These are phyloP conservation scores for Ogataea neopini DNA, from an alignment of 805 yeast species.

Conservation along the genomic window DNA sequence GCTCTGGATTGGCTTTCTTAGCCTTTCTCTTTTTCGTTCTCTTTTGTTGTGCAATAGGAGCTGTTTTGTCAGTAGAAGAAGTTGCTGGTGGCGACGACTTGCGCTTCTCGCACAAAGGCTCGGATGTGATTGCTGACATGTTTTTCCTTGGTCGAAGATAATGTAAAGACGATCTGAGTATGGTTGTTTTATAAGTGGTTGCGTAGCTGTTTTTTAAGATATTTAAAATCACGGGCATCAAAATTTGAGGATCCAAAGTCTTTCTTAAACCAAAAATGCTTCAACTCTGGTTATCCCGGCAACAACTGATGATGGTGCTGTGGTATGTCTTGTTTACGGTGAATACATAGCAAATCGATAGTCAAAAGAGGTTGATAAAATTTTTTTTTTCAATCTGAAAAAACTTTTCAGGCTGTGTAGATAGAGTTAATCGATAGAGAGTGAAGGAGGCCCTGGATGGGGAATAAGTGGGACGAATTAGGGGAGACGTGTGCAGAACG, in stretches of 20 bases:
- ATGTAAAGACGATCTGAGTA: background rate
- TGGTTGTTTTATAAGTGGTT: background rate
- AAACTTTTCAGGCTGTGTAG: background rate
- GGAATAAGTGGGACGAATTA: no score
- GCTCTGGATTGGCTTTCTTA: constrained; percentile 66
- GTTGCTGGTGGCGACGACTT: constrained; percentile 6
- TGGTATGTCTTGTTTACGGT: background rate
- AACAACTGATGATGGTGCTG: background rate
- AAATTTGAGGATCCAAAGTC: background rate
- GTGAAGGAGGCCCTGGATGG: no score
- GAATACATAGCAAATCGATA: background rate
- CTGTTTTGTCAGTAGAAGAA: background rate
- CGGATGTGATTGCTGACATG: constrained; percentile 4
- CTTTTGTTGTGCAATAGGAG: background rate
- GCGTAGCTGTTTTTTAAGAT: background rate
- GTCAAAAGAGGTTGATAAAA: background rate
- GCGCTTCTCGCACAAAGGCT: constrained; percentile 4
- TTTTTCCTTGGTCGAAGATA: constrained; percentile 41
- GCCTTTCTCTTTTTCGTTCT: constrained; percentile 39
- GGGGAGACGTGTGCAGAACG: no score
- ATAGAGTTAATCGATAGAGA: background rate
- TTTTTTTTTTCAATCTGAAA: background rate
- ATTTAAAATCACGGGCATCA: background rate
- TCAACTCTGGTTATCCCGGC: background rate
- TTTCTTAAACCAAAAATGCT: background rate